Evolutionary conservation across 2,329 filamentous ascomycete species (phyloP).

Genomic region (Diaporthe caulivora): DNA sequence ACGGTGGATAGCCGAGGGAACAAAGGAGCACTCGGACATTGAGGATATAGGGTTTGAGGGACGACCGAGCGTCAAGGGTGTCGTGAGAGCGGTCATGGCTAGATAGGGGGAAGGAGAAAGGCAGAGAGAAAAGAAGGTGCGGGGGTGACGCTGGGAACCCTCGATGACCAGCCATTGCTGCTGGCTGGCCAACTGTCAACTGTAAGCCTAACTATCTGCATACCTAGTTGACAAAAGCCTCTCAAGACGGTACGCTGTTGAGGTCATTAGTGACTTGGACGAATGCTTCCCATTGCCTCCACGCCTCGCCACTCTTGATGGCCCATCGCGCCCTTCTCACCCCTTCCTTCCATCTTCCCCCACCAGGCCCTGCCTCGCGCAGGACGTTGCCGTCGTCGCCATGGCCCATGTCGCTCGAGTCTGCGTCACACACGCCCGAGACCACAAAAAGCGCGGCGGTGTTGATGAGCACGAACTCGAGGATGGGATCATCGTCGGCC

Average conservation of each 20-base stretch:
- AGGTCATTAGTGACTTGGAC: constrained; percentile 80
- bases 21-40: constrained; percentile 58
- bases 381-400: constrained; percentile 87
- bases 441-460: constrained; percentile 89
- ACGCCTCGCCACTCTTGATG: constrained; percentile 86
- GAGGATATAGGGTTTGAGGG: constrained; percentile 63
- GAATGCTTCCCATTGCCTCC: constrained; percentile 85
- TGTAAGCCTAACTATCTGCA: constrained; percentile 4
- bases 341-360: constrained; percentile 94
- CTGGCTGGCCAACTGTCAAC: not conserved
- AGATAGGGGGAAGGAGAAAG: constrained; percentile 50
- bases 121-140: not conserved
- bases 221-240: not conserved
- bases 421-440: constrained; percentile 87
- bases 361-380: constrained; percentile 84
- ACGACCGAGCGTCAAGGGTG: constrained; percentile 61
- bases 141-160: not conserved
- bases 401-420: constrained; percentile 81
- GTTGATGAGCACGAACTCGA: constrained; percentile 96
- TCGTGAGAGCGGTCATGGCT: constrained; percentile 62
- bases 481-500: constrained; percentile 81
- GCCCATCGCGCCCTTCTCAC: constrained; percentile 89
- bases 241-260: not conserved
- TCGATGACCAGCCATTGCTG: not conserved
- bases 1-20: constrained; percentile 75